Percentiles rank a stretch among this genome's conserved stretches.
phyloP scores from a whole-genome alignment of 2,329 filamentous ascomycete species.

The Byssochlamys sp. region DNA sequence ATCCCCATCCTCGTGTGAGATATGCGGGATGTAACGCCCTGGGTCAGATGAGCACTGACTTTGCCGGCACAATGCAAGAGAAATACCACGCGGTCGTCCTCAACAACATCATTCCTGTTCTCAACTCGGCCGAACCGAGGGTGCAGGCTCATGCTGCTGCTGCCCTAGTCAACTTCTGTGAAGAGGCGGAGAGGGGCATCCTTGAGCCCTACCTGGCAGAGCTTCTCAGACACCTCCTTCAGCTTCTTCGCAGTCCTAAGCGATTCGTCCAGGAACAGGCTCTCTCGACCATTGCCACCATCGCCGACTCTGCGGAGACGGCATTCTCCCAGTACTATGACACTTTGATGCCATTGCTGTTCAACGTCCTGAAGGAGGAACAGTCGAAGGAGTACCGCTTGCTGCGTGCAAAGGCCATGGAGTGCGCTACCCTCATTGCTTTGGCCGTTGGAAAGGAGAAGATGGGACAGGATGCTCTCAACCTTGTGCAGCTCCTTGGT shows the following conservation, averaged over 20 bases:
- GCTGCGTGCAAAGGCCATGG: conserved; percentile 94
- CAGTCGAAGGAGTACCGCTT: conserved; percentile 88
- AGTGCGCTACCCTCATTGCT: conserved; percentile 92
- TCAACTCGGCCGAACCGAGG: conserved; percentile 79
- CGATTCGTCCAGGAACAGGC: conserved; percentile 97
- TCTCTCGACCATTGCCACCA: conserved; percentile 92
- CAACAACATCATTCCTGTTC: conserved; percentile 81
- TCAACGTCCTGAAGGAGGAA: conserved; percentile 78
- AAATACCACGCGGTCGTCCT: conserved; percentile 85
- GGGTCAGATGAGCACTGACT: conserved; percentile 99
- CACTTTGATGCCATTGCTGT: conserved; percentile 86
- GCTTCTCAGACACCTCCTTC: conserved; percentile 73
- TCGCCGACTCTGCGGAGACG: conserved; percentile 93
- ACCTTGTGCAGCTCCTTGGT: conserved; percentile 75
- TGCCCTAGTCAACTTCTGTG: conserved; percentile 97
- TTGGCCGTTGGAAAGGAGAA: conserved; percentile 88
- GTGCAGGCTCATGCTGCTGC: conserved; percentile 95
- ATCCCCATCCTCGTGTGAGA: conserved; percentile 83
- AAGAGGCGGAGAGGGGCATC: conserved; percentile 86
- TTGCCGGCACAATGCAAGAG: conserved; percentile 93
- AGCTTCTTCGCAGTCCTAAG: conserved; percentile 81
- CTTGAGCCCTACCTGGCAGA: conserved; percentile 89
- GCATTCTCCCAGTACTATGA: conserved; percentile 94
- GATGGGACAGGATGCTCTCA: conserved; percentile 77
- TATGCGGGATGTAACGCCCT: conserved; percentile 97